Evolutionary conservation across 2,329 filamentous ascomycete genomes (phyloP).

Genomic region (Hypocreales sp.): DNA sequence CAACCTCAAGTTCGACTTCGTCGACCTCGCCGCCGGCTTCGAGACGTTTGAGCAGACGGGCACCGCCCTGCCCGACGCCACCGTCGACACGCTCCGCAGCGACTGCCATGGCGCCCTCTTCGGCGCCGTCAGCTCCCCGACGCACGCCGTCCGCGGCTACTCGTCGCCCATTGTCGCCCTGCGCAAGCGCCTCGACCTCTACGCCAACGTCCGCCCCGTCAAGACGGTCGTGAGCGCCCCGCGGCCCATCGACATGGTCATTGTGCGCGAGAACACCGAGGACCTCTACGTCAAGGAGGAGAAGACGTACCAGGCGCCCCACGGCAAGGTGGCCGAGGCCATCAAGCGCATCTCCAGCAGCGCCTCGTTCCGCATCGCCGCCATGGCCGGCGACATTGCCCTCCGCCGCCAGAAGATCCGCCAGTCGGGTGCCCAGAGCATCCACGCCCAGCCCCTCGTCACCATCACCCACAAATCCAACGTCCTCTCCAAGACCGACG

Average conservation of each 20-base stretch:
- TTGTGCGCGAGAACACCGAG: constrained; percentile 97
- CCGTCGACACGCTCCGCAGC: constrained; percentile 71
- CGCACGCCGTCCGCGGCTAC: constrained; percentile 83
- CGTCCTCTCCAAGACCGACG: constrained; percentile 90
- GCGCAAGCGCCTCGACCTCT: constrained; percentile 86
- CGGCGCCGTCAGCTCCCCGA: constrained; percentile 86
- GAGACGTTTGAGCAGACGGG: constrained; percentile 87
- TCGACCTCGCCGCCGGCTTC: constrained; percentile 85
- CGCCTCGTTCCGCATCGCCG: constrained; percentile 72
- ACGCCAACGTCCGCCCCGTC: constrained; percentile 93
- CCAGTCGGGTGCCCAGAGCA: constrained; percentile 36
- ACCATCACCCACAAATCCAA: constrained; percentile 99
- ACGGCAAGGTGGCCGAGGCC: constrained; percentile 83
- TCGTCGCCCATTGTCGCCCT: constrained; percentile 93
- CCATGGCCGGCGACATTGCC: constrained; percentile 91
- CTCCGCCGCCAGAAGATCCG: constrained; percentile 72
- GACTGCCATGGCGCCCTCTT: constrained; percentile 96
- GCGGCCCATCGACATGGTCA: constrained; percentile 83
- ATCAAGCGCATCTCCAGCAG: constrained; percentile 92
- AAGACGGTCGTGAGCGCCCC: constrained; percentile 57
- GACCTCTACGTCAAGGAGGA: constrained; percentile 98
- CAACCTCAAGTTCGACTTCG: constrained; percentile 84
- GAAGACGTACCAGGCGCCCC: constrained; percentile 58
- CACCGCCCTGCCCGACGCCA: constrained; percentile 75
- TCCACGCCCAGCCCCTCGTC: constrained; percentile 58